phyloP scores from a whole-genome alignment of 306 rosid genomes.

The Castanea sativa region DNA sequence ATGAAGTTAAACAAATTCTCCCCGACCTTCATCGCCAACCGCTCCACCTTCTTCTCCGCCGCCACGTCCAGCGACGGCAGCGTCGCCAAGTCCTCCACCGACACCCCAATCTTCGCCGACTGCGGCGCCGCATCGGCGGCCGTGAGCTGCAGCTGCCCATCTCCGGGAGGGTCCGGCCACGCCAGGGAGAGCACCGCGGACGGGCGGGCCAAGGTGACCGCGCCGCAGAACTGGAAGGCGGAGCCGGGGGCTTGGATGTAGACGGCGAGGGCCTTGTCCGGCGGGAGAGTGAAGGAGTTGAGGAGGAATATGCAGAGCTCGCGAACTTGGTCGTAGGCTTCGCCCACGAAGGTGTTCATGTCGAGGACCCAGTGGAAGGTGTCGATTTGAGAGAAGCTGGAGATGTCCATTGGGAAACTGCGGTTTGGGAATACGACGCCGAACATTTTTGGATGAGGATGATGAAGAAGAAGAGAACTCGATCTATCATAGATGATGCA shows the following conservation, averaged over 20 bases:
- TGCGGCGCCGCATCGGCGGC: slow-evolving; percentile 57
- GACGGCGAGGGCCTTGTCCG: slow-evolving; percentile 84
- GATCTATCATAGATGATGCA: background rate
- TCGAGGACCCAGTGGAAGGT: slow-evolving; percentile 91
- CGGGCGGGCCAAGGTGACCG: slow-evolving; percentile 68
- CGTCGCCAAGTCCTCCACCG: slow-evolving; percentile 83
- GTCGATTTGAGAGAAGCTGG: slow-evolving; percentile 87
- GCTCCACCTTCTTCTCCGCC: slow-evolving; percentile 66
- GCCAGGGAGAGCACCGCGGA: slow-evolving; percentile 66
- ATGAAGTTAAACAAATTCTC: slow-evolving; percentile 88
- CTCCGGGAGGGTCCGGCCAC: slow-evolving; percentile 72
- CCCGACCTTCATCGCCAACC: slow-evolving; percentile 77
- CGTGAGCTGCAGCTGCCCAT: slow-evolving; percentile 53
- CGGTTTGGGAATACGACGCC: slow-evolving; percentile 94
- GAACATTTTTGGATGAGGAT: slow-evolving; percentile 42
- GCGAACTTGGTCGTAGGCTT: slow-evolving; percentile 71
- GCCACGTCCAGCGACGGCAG: slow-evolving; percentile 74
- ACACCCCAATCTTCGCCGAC: slow-evolving; percentile 89
- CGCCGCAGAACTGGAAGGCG: slow-evolving; percentile 75
- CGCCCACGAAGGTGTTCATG: slow-evolving; percentile 87
- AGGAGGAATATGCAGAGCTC: slow-evolving; percentile 84
- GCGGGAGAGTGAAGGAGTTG: slow-evolving; percentile 78
- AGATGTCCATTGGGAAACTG: slow-evolving; percentile 87
- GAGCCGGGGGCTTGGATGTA: slow-evolving; percentile 91
- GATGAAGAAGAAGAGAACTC: too few species aligned